These are phyloP conservation scores for Venturia pyrina DNA, from an alignment of 2,329 filamentous ascomycete genomes.

Conservation along the genomic window DNA sequence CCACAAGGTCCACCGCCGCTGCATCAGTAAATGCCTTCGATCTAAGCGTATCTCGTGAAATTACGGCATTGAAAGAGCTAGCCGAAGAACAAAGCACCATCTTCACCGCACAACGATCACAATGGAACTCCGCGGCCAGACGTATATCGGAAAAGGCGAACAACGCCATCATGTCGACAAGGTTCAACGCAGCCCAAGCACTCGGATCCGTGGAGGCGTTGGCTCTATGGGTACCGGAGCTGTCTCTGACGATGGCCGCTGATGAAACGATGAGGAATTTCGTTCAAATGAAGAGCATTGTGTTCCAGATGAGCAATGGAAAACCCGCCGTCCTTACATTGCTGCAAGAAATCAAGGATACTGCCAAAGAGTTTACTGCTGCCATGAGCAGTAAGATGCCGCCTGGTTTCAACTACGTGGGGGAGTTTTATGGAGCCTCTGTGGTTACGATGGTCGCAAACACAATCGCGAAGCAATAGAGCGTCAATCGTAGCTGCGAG, in stretches of 20 bases:
- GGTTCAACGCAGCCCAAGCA: neutral
- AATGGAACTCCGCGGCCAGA: neutral
- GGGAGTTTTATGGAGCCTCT: neutral
- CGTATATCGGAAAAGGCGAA: neutral
- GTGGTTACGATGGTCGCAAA: neutral
- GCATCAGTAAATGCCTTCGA: neutral
- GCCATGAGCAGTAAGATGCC: neutral
- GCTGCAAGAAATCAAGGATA: neutral
- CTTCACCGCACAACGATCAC: neutral
- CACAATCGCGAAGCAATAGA: neutral
- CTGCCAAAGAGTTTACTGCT: neutral
- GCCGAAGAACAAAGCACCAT: neutral
- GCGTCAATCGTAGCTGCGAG: neutral
- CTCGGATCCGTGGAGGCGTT: neutral
- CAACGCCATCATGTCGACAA: neutral
- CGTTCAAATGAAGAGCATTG: neutral
- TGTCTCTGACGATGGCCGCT: neutral
- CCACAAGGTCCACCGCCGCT: too few relatives aligned
- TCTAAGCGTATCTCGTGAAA: neutral
- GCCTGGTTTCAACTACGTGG: neutral
- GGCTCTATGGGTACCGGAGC: neutral
- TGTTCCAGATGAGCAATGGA: neutral
- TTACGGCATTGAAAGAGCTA: neutral
- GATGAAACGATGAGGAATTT: neutral
- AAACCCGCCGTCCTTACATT: neutral